Evolutionary conservation across 192 early-diverging fungal species (phyloP).

Genomic region (Chytriomyces confervae): DNA sequence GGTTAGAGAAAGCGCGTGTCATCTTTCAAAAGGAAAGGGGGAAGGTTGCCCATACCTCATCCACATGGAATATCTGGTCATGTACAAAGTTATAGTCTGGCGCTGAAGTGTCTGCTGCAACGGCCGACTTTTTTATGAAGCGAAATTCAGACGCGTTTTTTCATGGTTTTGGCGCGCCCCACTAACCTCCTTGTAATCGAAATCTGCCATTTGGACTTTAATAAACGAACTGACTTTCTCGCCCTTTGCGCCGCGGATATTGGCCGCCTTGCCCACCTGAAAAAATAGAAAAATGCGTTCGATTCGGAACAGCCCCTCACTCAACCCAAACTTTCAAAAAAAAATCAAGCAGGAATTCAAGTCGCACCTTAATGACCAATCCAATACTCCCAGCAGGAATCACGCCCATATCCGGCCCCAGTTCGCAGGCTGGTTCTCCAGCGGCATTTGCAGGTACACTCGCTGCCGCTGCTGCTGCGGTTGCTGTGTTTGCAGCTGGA

Average conservation of each 20-base stretch:
- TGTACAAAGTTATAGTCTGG: constrained; percentile 58
- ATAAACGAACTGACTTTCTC: constrained; percentile 60
- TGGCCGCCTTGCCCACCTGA: constrained; percentile 49
- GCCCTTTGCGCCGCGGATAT: constrained; percentile 60
- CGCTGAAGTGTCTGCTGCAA: constrained; percentile 51
- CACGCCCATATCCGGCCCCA: neutral
- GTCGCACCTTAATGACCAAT: neutral
- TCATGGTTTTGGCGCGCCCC: neutral
- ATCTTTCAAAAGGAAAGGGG: neutral
- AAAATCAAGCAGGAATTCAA: too few species aligned
- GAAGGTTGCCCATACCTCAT: constrained; percentile 50
- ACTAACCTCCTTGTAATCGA: constrained; percentile 61
- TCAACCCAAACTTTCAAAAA: too few species aligned
- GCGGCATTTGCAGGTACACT: neutral
- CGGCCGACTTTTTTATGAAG: constrained; percentile 41
- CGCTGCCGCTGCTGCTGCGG: neutral
- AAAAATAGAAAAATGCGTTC: constrained; percentile 27
- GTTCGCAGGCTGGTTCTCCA: neutral
- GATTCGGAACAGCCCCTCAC: too few species aligned
- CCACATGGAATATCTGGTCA: constrained; percentile 57
- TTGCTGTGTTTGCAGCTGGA: neutral
- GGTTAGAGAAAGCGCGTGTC: neutral
- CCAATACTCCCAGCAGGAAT: neutral
- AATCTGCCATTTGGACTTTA: constrained; percentile 63
- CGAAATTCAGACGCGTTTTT: neutral